Evolutionary conservation across 345 rosid species (phyloP), one percentile per base, ranked within the genome.

Genomic region (Dovyalis caffra): DNA sequence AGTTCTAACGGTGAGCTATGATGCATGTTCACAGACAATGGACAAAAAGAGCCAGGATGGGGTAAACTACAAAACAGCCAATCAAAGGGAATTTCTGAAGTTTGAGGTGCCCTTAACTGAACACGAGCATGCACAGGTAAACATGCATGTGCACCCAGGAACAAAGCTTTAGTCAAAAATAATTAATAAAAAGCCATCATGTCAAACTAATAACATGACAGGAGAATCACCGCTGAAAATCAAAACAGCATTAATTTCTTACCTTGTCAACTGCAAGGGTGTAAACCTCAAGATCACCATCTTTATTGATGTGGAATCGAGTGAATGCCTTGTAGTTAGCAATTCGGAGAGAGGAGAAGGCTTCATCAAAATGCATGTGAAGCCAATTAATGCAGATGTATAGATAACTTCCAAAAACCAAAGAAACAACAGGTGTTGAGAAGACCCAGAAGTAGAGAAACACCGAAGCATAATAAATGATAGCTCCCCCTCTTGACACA

Each of bases 371-470:
- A 88, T 95, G 99, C 72, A 95, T 51, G 82, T 93, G 98, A 80
- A 95, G 85, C 99, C 97, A 95, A 87, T 95, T 95, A 77, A 95
- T 92, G 85, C 97, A 93, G 73, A 95, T 87, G 80, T 95, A 95
- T 73, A 95, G 81, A 87, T 95, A 93, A 86, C 99, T 93, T 78
- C 99, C 99, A 73, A 95, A 92, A 66, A 95, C 91, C 78, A 93
- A 77, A 23, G 99, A 95, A 69, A 95, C 99, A 49, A 95, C 84
- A 9, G 99, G 99, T 8, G 99, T 95, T 29, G 99, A 95, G 79
- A 95, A 90, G 74, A 95, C 97, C 99, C 99, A 95, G 83, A 95
- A 95, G 88, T 90, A 95, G 70, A 95, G 96, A 85, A 95, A 95
- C 74, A 95, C 97, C 0, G 97, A 89, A 53, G 97, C 95, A 77